These are phyloP conservation scores for Coccinonectria pachysandricola DNA, from an alignment of 2,329 filamentous ascomycete genomes.

Conservation along the genomic window DNA sequence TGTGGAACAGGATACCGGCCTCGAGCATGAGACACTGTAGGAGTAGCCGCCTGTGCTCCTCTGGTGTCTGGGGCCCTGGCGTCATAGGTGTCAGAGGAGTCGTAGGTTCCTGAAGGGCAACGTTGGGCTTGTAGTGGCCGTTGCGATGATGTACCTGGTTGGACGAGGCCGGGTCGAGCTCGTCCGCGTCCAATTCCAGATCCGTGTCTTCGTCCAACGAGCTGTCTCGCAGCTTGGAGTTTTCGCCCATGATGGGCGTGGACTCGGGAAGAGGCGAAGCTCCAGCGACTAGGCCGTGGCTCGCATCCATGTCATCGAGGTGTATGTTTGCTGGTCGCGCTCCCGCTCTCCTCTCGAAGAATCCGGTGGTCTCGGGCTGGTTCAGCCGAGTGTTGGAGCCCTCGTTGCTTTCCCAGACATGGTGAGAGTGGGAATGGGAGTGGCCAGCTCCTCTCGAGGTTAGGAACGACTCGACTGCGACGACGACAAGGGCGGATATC, in stretches of 20 bases:
- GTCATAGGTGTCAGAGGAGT: slow-evolving; percentile 11
- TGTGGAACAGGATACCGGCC: slow-evolving; percentile 77
- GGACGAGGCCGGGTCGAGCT: slow-evolving; percentile 38
- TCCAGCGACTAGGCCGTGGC: slow-evolving; percentile 46
- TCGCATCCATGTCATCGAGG: slow-evolving; percentile 40
- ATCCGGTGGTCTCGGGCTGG: slow-evolving; percentile 17
- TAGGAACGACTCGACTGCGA: slow-evolving; percentile 81
- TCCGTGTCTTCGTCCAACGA: slow-evolving; percentile 42
- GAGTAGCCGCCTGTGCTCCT: slow-evolving; percentile 56
- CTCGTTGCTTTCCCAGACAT: slow-evolving; percentile 39
- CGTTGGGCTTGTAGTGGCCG: slow-evolving; percentile 20
- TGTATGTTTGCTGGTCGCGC: slow-evolving; percentile 39
- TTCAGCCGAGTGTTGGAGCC: slow-evolving; percentile 23
- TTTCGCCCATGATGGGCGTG: slow-evolving; percentile 28
- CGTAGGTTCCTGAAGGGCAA: slow-evolving; percentile 18
- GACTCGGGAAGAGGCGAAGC: slow-evolving; percentile 48
- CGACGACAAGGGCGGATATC: slow-evolving; percentile 70
- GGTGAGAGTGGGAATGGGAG: slow-evolving; percentile 44
- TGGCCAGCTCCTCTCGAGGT: slow-evolving; percentile 58
- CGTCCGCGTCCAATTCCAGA: slow-evolving; percentile 50
- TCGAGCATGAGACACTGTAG: slow-evolving; percentile 72
- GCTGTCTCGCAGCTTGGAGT: slow-evolving; percentile 21
- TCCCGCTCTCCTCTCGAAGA: slow-evolving; percentile 28
- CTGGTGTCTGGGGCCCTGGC: slow-evolving; percentile 27
- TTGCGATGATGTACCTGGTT: slow-evolving; percentile 15